Evolutionary conservation across 768 basidiomycete genomes (phyloP), one percentile per base, ranked within the genome.

Genomic region (Kwoniella europaea): DNA sequence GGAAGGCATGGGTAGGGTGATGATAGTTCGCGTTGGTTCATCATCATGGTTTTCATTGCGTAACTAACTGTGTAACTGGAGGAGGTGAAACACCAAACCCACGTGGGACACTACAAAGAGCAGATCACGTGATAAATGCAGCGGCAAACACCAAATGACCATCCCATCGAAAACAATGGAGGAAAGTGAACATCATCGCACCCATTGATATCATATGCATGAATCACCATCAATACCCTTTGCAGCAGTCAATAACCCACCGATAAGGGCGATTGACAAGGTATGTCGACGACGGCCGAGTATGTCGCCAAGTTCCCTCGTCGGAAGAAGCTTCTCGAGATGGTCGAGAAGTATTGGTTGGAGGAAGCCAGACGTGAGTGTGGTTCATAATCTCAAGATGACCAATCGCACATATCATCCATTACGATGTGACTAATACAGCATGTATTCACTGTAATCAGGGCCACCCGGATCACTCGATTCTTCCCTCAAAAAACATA

Each of bases 401-500:
- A n/a, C 44, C 15, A 5, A 44, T 63, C 42, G 10, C n/a, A 22
- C 20, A n/a, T 16, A 16, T 52, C 22, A 44, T 24, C 6, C 6
- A 35, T 35, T 35, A 9, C 5, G 35, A 35, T 35, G 6, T 35
- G 35, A 35, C 35, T 35, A 35, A 35, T 35, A 35, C 5, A 35
- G 35, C 7, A 27, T 15, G 5, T 20, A 43, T 22, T 2, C 18
- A 16, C 35, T 35, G 16, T n/a, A 20, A 5, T 0, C 70, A 93
- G 93, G 91, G 81, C 86, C 88, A 10, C 86, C 88, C 22, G 94
- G 90, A 81, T 69, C 84, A 4, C 87, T 94, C 24, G 97, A 98
- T 84, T 94, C 97, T 3, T 98, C 97, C 55, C 85, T 99, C 68
- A 98, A 93, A 85, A 90, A 94, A 7, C 95, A 99, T 84, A 98